These are phyloP conservation scores for Dovyalis caffra DNA, from an alignment of 345 rosid genomes.

Conservation along the genomic window DNA sequence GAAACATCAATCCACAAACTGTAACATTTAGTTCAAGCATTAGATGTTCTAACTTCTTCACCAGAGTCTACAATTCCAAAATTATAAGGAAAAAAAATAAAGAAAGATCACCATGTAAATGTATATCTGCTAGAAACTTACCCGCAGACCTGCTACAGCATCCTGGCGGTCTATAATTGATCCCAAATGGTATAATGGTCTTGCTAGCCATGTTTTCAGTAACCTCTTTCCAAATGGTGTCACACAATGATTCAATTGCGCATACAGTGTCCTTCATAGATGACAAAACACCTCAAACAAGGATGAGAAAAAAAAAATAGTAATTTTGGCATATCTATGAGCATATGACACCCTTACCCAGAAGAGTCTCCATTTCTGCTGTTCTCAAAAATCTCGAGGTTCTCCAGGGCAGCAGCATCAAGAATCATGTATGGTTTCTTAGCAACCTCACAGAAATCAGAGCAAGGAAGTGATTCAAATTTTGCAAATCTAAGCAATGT, in stretches of 20 bases:
- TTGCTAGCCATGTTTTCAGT: slow-evolving; percentile 89
- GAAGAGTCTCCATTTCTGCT: slow-evolving; percentile 75
- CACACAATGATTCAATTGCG: slow-evolving; percentile 87
- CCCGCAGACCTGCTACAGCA: slow-evolving; percentile 82
- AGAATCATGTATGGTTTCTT: slow-evolving; percentile 83
- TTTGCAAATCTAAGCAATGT: slow-evolving; percentile 87
- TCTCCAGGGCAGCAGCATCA: slow-evolving; percentile 95
- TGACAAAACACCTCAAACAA: slow-evolving; percentile 20
- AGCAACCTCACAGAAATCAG: slow-evolving; percentile 48
- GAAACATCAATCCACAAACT: neutral
- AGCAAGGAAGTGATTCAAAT: slow-evolving; percentile 74
- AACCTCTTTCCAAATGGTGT: slow-evolving; percentile 93
- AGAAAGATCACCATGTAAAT: neutral
- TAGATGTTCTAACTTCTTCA: neutral
- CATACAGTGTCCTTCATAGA: slow-evolving; percentile 71
- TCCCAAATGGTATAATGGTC: slow-evolving; percentile 67
- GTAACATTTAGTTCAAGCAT: neutral
- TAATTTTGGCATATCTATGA: slow-evolving; percentile 13
- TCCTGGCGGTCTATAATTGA: slow-evolving; percentile 89
- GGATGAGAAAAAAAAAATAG: slow-evolving; percentile 1
- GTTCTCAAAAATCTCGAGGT: slow-evolving; percentile 98
- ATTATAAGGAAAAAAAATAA: slow-evolving; percentile 5
- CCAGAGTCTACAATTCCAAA: neutral
- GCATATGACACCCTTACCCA: slow-evolving; percentile 51
- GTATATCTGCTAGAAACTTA: slow-evolving; percentile 28